Base-by-base conservation (phyloP, 129 eudicot genomes). In the Smallanthus sonchifolius region DNA sequence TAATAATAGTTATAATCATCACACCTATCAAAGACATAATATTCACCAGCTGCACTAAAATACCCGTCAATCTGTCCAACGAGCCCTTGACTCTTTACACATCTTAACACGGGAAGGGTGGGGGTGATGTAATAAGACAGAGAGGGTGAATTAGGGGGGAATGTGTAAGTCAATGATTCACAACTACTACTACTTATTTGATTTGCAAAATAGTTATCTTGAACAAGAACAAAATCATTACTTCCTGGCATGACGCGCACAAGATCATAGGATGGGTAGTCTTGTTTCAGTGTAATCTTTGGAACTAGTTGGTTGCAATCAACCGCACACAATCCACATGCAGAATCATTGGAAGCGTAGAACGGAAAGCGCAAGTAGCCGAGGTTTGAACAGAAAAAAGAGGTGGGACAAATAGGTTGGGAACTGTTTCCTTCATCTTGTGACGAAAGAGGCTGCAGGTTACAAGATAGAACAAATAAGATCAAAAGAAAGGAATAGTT, bases 251-350 rank as follows among this genome's bases (percentile, higher is more conserved):
- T 44, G 20, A 74, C 70, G 36, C 10, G 78, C 1, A 60, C n/a
- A 62, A 74, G 78, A 61, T 74, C 78, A 45, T 74, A 74, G 14
- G 47, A 34, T 17, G 70, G 78, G 78, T 62, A 74, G 78, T 45
- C 38, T 28, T 65, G 51, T 51, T 15, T 39, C 16, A 75, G 65
- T 35, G 24, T 37, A 40, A 75, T 75, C 35, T 49, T 65, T 10
- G 80, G 73, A 75, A 36, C 64, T 48, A 6, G 13, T 37, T 13
- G 73, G 43, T 48, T 54, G 54, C 80, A 75, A 14, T 75, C n/a
- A 51, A 75, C 72, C 73, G 65, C 61, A 38, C 56, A 75, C 80
- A 75, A 75, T 11, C 80, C 78, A 16, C 79, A 74, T 19, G 71
- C 37, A 3, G 72, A 35, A 74, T 48, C 36, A n/a, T 49, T 13